Conservation (phyloP, 805 yeast genomes). For the Saccharomycopsis lassenensis region DNA sequence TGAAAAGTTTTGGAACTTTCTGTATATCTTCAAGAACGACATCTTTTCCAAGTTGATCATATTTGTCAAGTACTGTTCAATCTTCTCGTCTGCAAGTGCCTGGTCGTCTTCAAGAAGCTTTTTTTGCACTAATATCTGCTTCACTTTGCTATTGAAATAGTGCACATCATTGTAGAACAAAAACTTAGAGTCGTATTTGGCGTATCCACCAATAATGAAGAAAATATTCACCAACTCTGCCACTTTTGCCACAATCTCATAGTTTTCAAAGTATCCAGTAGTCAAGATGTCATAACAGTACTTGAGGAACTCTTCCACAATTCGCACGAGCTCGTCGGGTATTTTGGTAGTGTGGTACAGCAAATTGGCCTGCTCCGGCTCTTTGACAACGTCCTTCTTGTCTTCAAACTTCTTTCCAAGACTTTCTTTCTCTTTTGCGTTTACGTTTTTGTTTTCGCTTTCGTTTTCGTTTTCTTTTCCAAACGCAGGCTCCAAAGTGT, state of each 20-base stretch:
- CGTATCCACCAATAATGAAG: constrained; percentile 16
- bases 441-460: not conserved
- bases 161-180: constrained; percentile 17
- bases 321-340: too few species aligned
- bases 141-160: constrained; percentile 14
- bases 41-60: constrained; percentile 15
- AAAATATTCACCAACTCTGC: constrained; percentile 14
- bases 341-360: too few species aligned
- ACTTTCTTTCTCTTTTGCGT: too few species aligned
- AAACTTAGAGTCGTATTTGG: constrained; percentile 17
- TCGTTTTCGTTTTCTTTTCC: not conserved
- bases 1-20: constrained; percentile 14
- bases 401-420: too few species aligned
- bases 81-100: constrained; percentile 6
- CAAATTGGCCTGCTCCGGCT: too few species aligned
- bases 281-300: constrained; percentile 6
- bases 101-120: not conserved
- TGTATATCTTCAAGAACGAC: constrained; percentile 16
- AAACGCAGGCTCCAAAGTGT: too few species aligned
- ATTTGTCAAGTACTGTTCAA: constrained; percentile 16
- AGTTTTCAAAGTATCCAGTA: constrained; percentile 7
- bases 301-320: constrained; percentile 13
- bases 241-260: constrained; percentile 6
- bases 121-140: constrained; percentile 3
- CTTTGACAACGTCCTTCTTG: too few species aligned